Base-by-base conservation (phyloP, 805 yeast species). In the Sporopachydermia quercuum region DNA sequence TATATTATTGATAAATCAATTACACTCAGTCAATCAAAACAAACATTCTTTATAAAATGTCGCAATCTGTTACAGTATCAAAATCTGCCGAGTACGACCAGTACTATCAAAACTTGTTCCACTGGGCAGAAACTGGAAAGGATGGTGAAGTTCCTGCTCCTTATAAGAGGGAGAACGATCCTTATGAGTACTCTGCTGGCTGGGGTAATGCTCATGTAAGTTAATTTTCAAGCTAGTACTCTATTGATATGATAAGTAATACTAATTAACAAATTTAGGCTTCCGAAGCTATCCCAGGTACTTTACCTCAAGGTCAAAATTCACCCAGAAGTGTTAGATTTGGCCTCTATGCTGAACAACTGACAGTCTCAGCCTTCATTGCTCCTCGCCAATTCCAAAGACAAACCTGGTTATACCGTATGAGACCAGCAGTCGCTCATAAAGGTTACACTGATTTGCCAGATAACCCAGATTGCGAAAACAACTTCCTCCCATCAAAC, bases 311-410 rank as follows among this genome's bases (percentile, higher is more conserved):
- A 2, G 54, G 53, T 14, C 53, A 51, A 35, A 48, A 46, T 36
- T 42, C 41, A 19, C 55, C 55, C 13, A 53, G 51, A 35, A 42
- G 48, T 18, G 39, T 38, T 4, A 43, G 49, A 1, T 37, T 42
- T 15, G 56, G 56, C 1, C 51, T 52, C 19, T 52, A 48, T 34
- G 50, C 56, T 13, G 56, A 52, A 40, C 51, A 52, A 43, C 37
- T 52, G 8, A 50, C 56, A 3, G 56, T 55, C 3, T 49, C 56
- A 1, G 56, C 56, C 5, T 52, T 52, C 37, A 51, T 53, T 13
- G 54, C 54, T 18, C 55, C 55, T 5, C 35, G 55, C 33, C 39
- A 41, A 16, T 43, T 45, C 35, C 51, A 51, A 43, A 41, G 47
- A 37, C 55, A 51, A 35, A 39, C 51, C 4, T 51, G 54, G 55